Base-by-base conservation (phyloP, 768 basidiomycete genomes). In the Neoboletus magnificus region DNA sequence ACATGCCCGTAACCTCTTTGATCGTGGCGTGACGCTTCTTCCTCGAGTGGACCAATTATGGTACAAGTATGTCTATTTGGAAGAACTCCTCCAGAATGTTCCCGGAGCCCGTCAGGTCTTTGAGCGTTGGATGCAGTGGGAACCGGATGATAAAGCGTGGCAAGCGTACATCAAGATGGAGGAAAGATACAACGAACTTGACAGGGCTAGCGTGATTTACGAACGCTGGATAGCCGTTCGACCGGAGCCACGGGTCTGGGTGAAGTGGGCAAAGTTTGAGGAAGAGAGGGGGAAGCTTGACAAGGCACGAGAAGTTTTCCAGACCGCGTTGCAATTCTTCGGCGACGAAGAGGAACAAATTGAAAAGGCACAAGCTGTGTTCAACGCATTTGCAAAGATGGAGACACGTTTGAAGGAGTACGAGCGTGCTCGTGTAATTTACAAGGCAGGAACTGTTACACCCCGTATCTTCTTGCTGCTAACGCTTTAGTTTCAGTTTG, bases 101-200 rank as follows among this genome's bases (percentile, higher is more conserved):
- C 85, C 95, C 1, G 97, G 97, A 37, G 94, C 95, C 2, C 86
- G 97, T 10, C 96, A 98, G 69, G 93, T 98, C 52, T 99, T 98
- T 59, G 97, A 99, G 72, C 83, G 97, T 44, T 99, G 97, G 97
- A 96, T 98, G 93, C 84, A 92, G 61, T 98, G 97, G 97, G 97
- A 98, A 69, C 97, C 97, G 1, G 95, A 98, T 65, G 97, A 98
- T 82, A 98, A 98, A 77, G 94, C 96, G 4, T 99, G 96, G 96
- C 91, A 94, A 68, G 93, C 93, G n/a, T 98, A 96, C 73, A 91
- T 98, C 80, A 98, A 99, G 76, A 79, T 98, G 70, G 97, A 99
- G 76, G 86, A 89, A 67, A 82, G 97, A 49, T 99, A 98, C 69
- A 78, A 85, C 54, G 97, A 99, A 72, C 74, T 85, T 22, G 97